Conservation (phyloP, 208 protist genomes). For the Leishmania turanica region DNA sequence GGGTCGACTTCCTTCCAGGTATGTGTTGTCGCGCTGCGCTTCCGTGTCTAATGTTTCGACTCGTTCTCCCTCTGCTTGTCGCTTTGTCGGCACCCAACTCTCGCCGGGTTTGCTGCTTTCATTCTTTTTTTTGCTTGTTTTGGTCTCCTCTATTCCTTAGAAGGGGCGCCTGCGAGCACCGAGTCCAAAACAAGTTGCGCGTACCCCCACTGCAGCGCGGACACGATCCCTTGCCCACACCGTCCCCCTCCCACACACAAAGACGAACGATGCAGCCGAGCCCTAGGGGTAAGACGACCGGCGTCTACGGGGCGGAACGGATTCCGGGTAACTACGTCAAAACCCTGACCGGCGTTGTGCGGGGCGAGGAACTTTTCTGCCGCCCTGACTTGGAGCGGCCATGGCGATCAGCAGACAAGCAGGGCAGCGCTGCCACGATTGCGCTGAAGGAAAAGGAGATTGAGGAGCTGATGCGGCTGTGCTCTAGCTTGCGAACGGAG, state of each 20-base stretch:
- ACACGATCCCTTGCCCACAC: too few relatives aligned
- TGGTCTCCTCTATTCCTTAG: not conserved
- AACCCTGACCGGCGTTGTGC: slow-evolving; percentile 69
- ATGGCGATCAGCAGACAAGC: slow-evolving; percentile 62
- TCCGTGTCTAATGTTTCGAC: not conserved
- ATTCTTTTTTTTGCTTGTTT: not conserved
- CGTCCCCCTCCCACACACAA: not conserved
- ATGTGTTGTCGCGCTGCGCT: not conserved
- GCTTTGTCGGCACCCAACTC: not conserved
- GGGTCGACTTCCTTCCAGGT: not conserved
- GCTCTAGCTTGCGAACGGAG: slow-evolving; percentile 75
- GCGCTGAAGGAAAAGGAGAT: slow-evolving; percentile 90
- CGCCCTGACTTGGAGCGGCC: slow-evolving; percentile 89
- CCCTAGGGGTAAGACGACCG: slow-evolving; percentile 37
- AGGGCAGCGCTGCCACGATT: slow-evolving; percentile 49
- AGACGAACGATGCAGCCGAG: slow-evolving; percentile 14
- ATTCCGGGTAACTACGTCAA: slow-evolving; percentile 76
- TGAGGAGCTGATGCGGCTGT: slow-evolving; percentile 83
- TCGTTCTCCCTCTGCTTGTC: not conserved
- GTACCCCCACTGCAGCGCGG: not conserved
- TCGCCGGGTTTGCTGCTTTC: not conserved
- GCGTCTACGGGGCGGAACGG: slow-evolving; percentile 72
- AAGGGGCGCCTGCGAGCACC: not conserved
- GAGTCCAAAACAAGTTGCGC: not conserved
- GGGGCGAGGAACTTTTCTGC: slow-evolving; percentile 87